These are phyloP conservation scores for Amylostereum areolatum DNA, from an alignment of 1,284 basidiomycete species.

Conservation along the genomic window DNA sequence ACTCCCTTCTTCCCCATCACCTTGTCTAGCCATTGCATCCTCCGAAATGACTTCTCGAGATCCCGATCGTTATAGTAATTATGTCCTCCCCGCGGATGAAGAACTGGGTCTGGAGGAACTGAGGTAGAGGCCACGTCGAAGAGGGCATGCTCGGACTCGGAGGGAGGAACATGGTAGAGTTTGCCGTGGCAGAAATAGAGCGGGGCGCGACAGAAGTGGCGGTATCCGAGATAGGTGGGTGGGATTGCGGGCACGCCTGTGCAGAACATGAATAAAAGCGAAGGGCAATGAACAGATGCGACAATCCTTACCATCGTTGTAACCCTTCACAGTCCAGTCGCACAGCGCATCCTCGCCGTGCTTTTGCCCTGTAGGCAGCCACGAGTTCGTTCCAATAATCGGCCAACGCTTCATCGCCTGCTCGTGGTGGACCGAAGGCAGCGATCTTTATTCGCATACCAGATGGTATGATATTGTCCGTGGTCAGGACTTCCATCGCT, in stretches of 20 bases:
- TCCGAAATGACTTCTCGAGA: constrained; percentile 36
- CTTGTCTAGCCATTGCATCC: constrained; percentile 36
- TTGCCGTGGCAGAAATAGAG: constrained; percentile 40
- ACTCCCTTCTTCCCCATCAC: constrained; percentile 19
- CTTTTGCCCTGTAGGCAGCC: constrained; percentile 23
- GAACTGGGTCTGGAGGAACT: constrained; percentile 5
- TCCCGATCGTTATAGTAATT: constrained; percentile 54
- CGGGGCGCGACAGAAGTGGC: constrained; percentile 40
- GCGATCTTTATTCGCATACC: constrained; percentile 32
- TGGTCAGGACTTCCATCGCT: constrained; percentile 35
- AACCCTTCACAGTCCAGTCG: constrained; percentile 46
- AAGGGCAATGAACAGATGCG: neutral
- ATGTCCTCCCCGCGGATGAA: constrained; percentile 43
- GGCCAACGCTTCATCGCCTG: constrained; percentile 37
- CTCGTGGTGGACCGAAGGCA: constrained; percentile 43
- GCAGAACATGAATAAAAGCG: constrained; percentile 2
- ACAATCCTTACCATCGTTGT: constrained; percentile 43
- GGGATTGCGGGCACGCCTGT: constrained; percentile 49
- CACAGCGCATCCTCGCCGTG: constrained; percentile 32
- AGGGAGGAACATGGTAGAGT: constrained; percentile 38
- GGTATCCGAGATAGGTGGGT: constrained; percentile 41
- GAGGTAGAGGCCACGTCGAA: constrained; percentile 26
- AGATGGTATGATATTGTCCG: constrained; percentile 19
- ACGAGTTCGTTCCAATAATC: constrained; percentile 35
- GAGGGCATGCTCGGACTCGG: constrained; percentile 38